Evolutionary conservation across 768 basidiomycete genomes (phyloP).

Genomic region (Phanerochaete carnosa): DNA sequence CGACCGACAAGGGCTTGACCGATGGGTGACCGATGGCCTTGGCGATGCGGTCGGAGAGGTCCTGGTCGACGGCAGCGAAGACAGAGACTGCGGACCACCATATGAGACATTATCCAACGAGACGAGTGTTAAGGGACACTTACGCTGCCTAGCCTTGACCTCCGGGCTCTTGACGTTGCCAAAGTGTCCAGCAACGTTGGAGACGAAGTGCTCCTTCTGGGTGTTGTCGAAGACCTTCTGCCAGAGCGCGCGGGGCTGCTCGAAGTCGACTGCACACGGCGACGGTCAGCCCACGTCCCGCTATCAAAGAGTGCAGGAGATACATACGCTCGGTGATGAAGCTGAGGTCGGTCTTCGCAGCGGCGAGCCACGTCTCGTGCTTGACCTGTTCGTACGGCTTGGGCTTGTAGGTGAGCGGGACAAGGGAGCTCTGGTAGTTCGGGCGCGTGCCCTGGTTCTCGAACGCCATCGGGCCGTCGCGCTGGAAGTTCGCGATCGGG

Average conservation of each 20-base stretch:
- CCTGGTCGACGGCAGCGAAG: slow-evolving; percentile 77
- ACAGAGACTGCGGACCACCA: slow-evolving; percentile 54
- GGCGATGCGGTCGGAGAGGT: slow-evolving; percentile 75
- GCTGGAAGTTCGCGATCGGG: slow-evolving; percentile 88
- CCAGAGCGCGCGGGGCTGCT: slow-evolving; percentile 76
- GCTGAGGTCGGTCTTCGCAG: slow-evolving; percentile 64
- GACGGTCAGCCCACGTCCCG: neutral
- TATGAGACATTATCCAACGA: neutral
- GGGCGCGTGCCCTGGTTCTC: slow-evolving; percentile 81
- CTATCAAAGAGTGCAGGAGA: neutral
- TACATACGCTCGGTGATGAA: slow-evolving; percentile 78
- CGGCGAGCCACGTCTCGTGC: slow-evolving; percentile 77
- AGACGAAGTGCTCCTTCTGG: slow-evolving; percentile 57
- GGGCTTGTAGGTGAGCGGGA: slow-evolving; percentile 57
- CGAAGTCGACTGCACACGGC: slow-evolving; percentile 64
- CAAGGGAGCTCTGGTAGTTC: slow-evolving; percentile 81
- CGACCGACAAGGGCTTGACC: slow-evolving; percentile 59
- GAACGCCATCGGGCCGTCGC: slow-evolving; percentile 69
- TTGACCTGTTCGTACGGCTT: slow-evolving; percentile 36
- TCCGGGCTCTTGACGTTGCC: slow-evolving; percentile 54
- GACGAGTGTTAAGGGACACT: slow-evolving; percentile 25
- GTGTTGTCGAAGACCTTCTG: slow-evolving; percentile 62
- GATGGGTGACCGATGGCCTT: slow-evolving; percentile 58
- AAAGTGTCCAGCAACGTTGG: slow-evolving; percentile 66
- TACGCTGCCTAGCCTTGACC: slow-evolving; percentile 66